These are phyloP conservation scores for Yamadazyma atlantica DNA, from an alignment of 1,139 yeast genomes.

Conservation along the genomic window DNA sequence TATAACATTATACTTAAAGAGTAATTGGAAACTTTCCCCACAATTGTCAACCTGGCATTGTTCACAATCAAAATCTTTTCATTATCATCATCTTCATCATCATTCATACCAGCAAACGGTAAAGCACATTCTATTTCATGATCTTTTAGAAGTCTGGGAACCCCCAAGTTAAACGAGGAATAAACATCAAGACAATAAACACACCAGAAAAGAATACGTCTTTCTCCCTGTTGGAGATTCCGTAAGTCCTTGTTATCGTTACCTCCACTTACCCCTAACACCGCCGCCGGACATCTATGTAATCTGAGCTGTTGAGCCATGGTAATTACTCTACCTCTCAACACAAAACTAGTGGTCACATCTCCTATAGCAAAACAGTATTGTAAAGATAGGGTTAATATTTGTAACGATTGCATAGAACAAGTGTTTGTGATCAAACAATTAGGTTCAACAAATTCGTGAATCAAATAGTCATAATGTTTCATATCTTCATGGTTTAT, in stretches of 20 bases:
- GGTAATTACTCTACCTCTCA: conserved; percentile 72
- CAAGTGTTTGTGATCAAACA: conserved; percentile 56
- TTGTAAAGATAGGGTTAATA: conserved; percentile 64
- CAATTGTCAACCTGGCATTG: conserved; percentile 56
- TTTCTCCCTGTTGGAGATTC: conserved; percentile 69
- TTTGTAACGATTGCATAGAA: conserved; percentile 69
- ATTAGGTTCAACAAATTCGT: conserved; percentile 52
- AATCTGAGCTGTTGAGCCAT: conserved; percentile 86
- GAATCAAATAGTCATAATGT: conserved; percentile 51
- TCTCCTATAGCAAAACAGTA: conserved; percentile 77
- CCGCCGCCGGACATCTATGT: conserved; percentile 87
- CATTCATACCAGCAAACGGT: conserved; percentile 61
- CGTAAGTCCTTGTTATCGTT: conserved; percentile 53
- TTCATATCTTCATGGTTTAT: conserved; percentile 21
- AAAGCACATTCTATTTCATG: conserved; percentile 83
- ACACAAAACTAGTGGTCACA: conserved; percentile 68
- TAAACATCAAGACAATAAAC: conserved; percentile 76
- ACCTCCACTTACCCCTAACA: conserved; percentile 46
- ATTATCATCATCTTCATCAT: conserved; percentile 43
- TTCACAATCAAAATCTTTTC: conserved; percentile 59
- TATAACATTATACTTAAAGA: conserved; percentile 68
- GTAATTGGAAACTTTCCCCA: conserved; percentile 65
- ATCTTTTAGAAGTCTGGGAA: conserved; percentile 76
- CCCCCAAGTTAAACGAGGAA: conserved; percentile 74
- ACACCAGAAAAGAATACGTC: conserved; percentile 84